Base-by-base conservation (phyloP, 495 filamentous ascomycete genomes). In the Neohortaea acidophila region DNA sequence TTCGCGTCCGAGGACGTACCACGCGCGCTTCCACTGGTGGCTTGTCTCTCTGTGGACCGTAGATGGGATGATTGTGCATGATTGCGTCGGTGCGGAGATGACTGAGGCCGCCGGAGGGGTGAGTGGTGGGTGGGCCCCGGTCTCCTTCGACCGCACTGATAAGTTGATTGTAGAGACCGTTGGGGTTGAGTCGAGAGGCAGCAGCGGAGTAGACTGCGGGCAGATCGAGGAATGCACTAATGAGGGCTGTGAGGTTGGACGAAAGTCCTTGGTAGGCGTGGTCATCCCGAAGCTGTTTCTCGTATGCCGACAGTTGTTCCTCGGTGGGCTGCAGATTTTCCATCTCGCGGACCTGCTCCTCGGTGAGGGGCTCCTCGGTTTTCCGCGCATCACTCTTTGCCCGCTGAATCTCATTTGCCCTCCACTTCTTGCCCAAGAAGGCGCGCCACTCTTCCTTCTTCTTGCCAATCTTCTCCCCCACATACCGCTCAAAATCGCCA, bases 71-170 rank as follows among this genome's bases (percentile, higher is more conserved):
- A 78, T 93, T 91, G 33, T 73, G 65, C 30, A 81, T 54, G 52
- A 77, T 68, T 17, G 75, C 65, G 22, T 68, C 57, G 11, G 82
- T 79, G 40, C 86, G 75, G 21, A 78, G 65, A 59, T 97, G 94
- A 25, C 81, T 79, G 13, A 96, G 61, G 44, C 89, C 89, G 2
- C 77, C 91, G 1, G 85, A 89, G 1, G 91, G 89, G 59, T 99
- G 89, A 7, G 87, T 96, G 38, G 69, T 69, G 1, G 81, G 83
- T 2, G 85, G 80, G 2, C 81, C 79, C 5, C 52, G 49, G 10
- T 61, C 53, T 9, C 69, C 69, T 19, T 41, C 27, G 25, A 4
- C 20, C 1, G 1, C 29, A 10, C 14, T 28, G 4, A 9, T n/a
- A 5, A 38, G 12, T 11, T 38, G 9, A 6, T 38, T 27, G n/a